Percentiles rank a stretch among this genome's conserved stretches.
Conservation (phyloP, 2,329 filamentous ascomycete species). For the Diaporthe capsici region DNA sequence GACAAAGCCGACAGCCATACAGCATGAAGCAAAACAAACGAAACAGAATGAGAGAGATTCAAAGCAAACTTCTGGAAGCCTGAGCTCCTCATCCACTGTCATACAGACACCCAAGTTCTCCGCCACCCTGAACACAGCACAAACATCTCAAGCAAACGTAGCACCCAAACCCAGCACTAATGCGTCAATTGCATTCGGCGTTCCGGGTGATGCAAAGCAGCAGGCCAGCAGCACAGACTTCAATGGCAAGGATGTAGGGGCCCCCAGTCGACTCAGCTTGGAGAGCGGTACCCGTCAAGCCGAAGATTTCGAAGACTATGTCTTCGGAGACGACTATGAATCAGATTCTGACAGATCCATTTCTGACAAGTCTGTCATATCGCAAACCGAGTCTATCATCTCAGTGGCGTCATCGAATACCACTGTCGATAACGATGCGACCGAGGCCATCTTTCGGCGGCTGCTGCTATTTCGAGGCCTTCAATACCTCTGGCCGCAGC, state of each 20-base stretch:
- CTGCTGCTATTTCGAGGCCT: constrained; percentile 3
- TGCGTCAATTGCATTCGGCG: too few species aligned
- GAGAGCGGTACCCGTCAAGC: background rate
- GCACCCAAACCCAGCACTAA: background rate
- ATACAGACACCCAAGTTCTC: accelerated
- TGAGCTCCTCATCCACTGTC: background rate
- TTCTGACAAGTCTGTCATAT: background rate
- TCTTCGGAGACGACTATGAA: background rate
- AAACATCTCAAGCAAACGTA: background rate
- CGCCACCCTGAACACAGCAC: too few species aligned
- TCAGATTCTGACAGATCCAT: background rate
- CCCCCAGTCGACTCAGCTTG: accelerated
- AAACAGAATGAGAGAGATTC: background rate
- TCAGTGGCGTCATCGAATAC: constrained; percentile 8
- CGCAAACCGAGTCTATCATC: background rate
- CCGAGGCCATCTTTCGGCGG: constrained; percentile 8
- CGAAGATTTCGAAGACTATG: background rate
- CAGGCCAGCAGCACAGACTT: background rate
- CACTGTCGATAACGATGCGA: constrained; percentile 1
- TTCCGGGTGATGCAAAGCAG: too few species aligned
- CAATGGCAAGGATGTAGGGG: background rate
- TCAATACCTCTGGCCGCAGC: constrained; percentile 29
- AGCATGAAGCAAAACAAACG: background rate
- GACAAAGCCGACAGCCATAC: background rate
- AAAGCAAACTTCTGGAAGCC: background rate